phyloP scores from a whole-genome alignment of 2,329 filamentous ascomycete species.

The Grosmannia serpens region DNA sequence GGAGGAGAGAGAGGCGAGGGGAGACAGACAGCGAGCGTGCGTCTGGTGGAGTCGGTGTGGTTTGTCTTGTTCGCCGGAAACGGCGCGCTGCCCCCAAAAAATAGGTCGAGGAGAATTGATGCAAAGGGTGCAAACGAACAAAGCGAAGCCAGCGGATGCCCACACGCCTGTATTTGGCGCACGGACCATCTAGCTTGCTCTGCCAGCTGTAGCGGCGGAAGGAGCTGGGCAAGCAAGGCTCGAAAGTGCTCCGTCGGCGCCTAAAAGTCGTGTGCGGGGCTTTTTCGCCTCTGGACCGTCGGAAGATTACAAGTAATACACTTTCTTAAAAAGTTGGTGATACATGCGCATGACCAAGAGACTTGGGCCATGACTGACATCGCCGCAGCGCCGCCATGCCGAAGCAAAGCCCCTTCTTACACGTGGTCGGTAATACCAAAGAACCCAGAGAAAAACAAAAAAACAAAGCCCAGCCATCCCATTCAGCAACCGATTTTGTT shows the following conservation, averaged over 20 bases:
- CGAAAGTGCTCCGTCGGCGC: background rate
- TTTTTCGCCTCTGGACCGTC: background rate
- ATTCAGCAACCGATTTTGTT: background rate
- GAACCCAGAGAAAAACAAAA: no score
- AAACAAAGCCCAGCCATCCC: no score
- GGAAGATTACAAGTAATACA: no score
- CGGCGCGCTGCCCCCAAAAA: background rate
- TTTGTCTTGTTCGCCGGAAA: background rate
- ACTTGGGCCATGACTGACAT: no score
- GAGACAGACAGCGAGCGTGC: background rate
- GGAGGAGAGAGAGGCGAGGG: no score
- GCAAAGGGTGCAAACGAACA: background rate
- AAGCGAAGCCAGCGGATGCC: background rate
- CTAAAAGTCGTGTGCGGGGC: background rate
- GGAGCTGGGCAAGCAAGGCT: background rate
- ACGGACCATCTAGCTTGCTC: background rate
- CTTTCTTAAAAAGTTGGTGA: no score
- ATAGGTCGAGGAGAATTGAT: background rate
- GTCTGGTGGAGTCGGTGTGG: background rate
- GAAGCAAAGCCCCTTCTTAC: no score
- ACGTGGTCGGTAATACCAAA: no score
- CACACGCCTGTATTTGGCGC: conserved; percentile 1
- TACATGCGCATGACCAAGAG: no score
- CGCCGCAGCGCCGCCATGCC: no score
- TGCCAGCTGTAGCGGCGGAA: background rate